Evolutionary conservation across 2,329 filamentous ascomycete genomes (phyloP).

Genomic region (Thelonectria olida): DNA sequence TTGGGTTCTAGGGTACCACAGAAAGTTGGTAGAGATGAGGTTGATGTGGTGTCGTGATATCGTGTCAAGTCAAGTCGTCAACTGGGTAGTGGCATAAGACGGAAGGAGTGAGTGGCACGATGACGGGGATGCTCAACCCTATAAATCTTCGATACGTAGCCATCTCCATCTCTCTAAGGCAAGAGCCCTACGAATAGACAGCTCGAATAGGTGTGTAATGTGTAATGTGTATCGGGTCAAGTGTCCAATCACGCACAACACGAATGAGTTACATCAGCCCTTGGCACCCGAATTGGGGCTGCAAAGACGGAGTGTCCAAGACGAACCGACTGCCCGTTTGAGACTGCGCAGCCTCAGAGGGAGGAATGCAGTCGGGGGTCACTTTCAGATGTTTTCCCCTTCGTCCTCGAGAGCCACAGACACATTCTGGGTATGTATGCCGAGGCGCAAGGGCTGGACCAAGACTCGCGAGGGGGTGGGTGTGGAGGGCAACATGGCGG

Average conservation of each 20-base stretch:
- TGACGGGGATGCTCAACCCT: not conserved
- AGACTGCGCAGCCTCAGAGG: no score
- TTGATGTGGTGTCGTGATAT: not conserved
- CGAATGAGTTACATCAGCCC: not conserved
- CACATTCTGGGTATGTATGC: not conserved
- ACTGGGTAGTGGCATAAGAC: no score
- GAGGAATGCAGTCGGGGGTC: slow-evolving; percentile 1
- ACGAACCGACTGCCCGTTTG: slow-evolving; percentile 23
- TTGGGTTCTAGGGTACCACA: no score
- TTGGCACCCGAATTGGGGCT: not conserved
- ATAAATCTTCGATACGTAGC: not conserved
- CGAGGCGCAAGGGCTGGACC: slow-evolving; percentile 23
- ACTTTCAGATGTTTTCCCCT: slow-evolving; percentile 24
- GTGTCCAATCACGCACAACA: not conserved
- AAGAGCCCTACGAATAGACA: no score
- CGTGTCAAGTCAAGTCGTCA: no score
- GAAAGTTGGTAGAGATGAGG: no score
- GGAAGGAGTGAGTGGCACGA: no score
- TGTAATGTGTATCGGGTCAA: not conserved
- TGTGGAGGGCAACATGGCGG: not conserved
- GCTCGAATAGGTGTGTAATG: no score
- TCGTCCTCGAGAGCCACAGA: not conserved
- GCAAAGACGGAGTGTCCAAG: slow-evolving; percentile 19
- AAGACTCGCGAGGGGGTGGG: not conserved
- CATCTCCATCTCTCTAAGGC: not conserved